Evolutionary conservation across 2,329 filamentous ascomycete genomes (phyloP).

Genomic region (Hypomyces rosellus): DNA sequence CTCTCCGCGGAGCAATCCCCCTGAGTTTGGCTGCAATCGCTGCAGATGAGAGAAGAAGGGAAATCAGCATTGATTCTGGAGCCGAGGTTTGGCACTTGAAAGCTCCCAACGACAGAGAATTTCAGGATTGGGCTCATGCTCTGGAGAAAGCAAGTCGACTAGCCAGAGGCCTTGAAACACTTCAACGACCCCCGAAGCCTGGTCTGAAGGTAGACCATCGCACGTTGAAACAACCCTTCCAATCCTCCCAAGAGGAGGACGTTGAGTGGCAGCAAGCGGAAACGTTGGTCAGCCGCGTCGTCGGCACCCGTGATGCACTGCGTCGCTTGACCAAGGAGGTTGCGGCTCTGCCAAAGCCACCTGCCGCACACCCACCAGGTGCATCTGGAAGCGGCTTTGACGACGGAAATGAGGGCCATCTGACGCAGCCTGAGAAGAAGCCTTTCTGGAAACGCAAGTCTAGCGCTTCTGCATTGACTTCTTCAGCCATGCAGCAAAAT

Average conservation of each 20-base stretch:
- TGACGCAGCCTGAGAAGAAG: slow-evolving; percentile 51
- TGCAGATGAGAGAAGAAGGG: slow-evolving; percentile 77
- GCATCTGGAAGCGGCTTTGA: slow-evolving; percentile 32
- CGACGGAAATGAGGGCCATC: slow-evolving; percentile 45
- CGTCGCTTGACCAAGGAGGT: slow-evolving; percentile 82
- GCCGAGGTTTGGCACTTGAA: slow-evolving; percentile 95
- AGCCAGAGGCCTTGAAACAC: slow-evolving; percentile 46
- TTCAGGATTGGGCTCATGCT: slow-evolving; percentile 78
- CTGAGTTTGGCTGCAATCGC: slow-evolving; percentile 86
- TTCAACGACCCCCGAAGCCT: slow-evolving; percentile 21
- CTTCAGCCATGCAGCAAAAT: slow-evolving; percentile 34
- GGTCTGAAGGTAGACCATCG: slow-evolving; percentile 23
- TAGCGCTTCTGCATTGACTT: slow-evolving; percentile 44
- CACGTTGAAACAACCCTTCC: slow-evolving; percentile 21
- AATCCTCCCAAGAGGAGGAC: slow-evolving; percentile 53
- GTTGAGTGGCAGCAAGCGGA: slow-evolving; percentile 85
- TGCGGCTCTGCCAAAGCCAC: slow-evolving; percentile 42
- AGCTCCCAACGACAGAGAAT: slow-evolving; percentile 76
- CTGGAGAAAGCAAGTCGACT: slow-evolving; percentile 74
- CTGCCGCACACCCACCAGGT: slow-evolving; percentile 32
- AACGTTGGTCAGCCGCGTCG: slow-evolving; percentile 74
- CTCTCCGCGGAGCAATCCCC: slow-evolving; percentile 85
- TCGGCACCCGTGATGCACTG: slow-evolving; percentile 82
- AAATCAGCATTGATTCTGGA: slow-evolving; percentile 94
- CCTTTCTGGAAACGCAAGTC: slow-evolving; percentile 92